Conservation (phyloP, 768 basidiomycete genomes). For the Roridomyces roridus region DNA sequence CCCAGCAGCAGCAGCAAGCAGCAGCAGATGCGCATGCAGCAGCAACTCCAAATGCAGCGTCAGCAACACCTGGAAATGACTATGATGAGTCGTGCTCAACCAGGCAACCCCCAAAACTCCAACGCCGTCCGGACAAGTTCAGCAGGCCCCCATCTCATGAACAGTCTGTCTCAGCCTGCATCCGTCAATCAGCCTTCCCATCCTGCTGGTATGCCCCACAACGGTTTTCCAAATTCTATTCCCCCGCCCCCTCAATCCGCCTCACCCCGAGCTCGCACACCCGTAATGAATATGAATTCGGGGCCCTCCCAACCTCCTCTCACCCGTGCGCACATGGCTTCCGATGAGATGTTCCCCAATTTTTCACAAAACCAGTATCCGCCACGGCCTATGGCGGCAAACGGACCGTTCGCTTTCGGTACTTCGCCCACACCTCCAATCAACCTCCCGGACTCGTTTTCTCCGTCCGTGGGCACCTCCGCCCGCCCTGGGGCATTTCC, state of each 20-base stretch:
- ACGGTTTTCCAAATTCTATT: conserved; percentile 44
- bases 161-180: conserved; percentile 45
- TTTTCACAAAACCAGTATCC: conserved; percentile 41
- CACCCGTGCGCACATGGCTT: conserved; percentile 47
- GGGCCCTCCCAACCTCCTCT: conserved; percentile 46
- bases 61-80: conserved; percentile 42
- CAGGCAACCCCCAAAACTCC: conserved; percentile 46
- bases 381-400: conserved; percentile 41
- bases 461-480: conserved; percentile 40
- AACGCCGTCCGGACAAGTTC: conserved; percentile 47
- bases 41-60: conserved; percentile 36
- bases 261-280: conserved; percentile 48
- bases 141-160: conserved; percentile 56
- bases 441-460: conserved; percentile 50
- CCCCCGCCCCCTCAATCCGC: conserved; percentile 45
- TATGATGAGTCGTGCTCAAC: conserved; percentile 41
- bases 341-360: conserved; percentile 54
- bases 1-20: conserved; percentile 39
- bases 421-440: conserved; percentile 57
- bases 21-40: conserved; percentile 38
- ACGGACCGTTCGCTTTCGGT: conserved; percentile 48
- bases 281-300: conserved; percentile 46
- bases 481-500: conserved; percentile 49
- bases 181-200: conserved; percentile 35
- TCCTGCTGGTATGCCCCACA: conserved; percentile 44